Percentiles rank a stretch among this genome's conserved stretches.
phyloP scores from a whole-genome alignment of 176 grass and related monocot species.

The Zizania latifolia region DNA sequence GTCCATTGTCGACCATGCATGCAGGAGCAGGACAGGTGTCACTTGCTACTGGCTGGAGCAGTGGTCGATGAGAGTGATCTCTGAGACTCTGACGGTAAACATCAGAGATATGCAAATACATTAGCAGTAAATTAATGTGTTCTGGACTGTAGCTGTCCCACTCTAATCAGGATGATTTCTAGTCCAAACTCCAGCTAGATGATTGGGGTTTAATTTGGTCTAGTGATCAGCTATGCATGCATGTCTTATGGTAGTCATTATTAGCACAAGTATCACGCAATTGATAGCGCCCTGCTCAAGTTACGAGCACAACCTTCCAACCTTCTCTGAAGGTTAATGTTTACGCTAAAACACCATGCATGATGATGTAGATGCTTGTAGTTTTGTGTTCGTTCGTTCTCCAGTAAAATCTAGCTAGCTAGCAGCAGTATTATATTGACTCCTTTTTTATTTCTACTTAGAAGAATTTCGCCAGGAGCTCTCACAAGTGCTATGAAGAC shows the following conservation, averaged over 20 bases:
- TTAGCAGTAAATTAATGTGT: not conserved
- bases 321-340: constrained; percentile 12
- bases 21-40: constrained; percentile 20
- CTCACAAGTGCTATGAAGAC: not conserved
- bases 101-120: not conserved
- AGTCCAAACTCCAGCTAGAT: constrained; percentile 10
- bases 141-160: constrained; percentile 25
- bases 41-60: not conserved
- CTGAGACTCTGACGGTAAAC: not conserved
- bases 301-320: not conserved
- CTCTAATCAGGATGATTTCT: not conserved
- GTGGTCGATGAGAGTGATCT: constrained; percentile 21
- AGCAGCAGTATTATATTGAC: not conserved
- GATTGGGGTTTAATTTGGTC: constrained; percentile 7
- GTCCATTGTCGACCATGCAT: too few species aligned
- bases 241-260: not conserved
- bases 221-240: constrained; percentile 6
- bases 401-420: not conserved
- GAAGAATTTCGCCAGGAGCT: not conserved
- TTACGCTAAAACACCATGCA: constrained; percentile 3
- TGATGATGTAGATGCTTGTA: too few species aligned
- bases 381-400: not conserved
- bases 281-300: not conserved
- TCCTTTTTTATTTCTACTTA: not conserved
- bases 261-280: constrained; percentile 1